These are phyloP conservation scores for Alternaria sp. DNA, from an alignment of 2,329 filamentous ascomycete species.

Conservation along the genomic window DNA sequence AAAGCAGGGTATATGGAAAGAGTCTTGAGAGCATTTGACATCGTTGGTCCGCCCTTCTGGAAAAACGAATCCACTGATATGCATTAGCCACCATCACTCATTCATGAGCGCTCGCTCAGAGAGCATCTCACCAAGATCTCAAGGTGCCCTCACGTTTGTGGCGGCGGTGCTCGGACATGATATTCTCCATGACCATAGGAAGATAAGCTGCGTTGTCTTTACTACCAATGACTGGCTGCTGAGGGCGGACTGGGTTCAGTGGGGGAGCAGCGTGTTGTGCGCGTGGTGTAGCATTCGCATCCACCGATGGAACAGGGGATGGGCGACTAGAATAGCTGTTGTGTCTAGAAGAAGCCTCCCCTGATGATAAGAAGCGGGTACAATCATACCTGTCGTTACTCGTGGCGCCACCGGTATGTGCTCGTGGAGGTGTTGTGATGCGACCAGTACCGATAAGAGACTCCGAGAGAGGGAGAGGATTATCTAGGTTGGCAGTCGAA, in stretches of 20 bases:
- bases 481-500: background rate
- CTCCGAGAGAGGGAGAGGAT: background rate
- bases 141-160: background rate
- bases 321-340: background rate
- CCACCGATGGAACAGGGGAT: background rate
- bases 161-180: background rate
- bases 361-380: background rate
- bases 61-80: background rate
- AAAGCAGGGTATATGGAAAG: constrained; percentile 8
- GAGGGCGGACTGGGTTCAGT: background rate
- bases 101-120: background rate
- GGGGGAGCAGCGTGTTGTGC: background rate
- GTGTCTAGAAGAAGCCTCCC: background rate
- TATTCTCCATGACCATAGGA: constrained; percentile 10
- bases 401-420: background rate
- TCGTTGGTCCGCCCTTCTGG: background rate
- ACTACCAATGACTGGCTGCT: background rate
- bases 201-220: constrained; percentile 6
- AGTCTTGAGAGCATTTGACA: background rate
- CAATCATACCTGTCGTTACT: background rate
- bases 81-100: background rate
- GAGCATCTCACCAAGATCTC: constrained; percentile 1
- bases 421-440: background rate
- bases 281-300: background rate
- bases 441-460: background rate